Evolutionary conservation across 768 basidiomycete genomes (phyloP), one percentile per base, ranked within the genome.

Genomic region (Lactarius akahatsu): DNA sequence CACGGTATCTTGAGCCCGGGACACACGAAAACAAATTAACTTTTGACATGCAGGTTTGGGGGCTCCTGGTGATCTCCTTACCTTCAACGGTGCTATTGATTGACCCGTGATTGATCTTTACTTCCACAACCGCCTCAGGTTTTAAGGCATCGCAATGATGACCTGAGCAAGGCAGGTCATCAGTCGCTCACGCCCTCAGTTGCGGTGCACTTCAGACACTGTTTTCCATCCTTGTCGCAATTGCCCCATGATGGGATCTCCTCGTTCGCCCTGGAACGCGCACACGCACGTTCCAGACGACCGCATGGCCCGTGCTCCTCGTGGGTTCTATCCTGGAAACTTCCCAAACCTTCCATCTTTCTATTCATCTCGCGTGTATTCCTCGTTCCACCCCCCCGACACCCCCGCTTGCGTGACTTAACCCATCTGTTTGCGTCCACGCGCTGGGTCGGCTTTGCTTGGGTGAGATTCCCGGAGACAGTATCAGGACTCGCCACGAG

Each of bases 361-460:
- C 45, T 9, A 23, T 23, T 47, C 45, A 23, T 41, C 41, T 41
- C 41, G 16, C 2, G 6, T 41, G 16, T 41, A 41, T 47, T n/a
- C n/a, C 23, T 23, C n/a, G n/a, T n/a, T 47, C n/a, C n/a, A 23
- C n/a, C 54, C 54, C 61, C 41, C 54, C 0, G 62, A 62, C 54
- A 34, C 40, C 40, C 61, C 16, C 62, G 30, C 41, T 8, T 20
- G 4, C n/a, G 26, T 55, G 30, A 55, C 54, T 30, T 16, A 54
- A 54, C 28, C 52, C 26, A 6, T 28, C 7, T 26, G 13, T 54
- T 10, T 20, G 23, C 60, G 1, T 38, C 15, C 9, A 26, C 34
- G 47, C 50, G 47, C 60, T 38, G 61, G 36, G 28, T 23, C 3
- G 32, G 40, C 41, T 30, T 34, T 30, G 2, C 30, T 54, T 32